phyloP scores from a whole-genome alignment of 331 rosid genomes.

The Acacia concinna region DNA sequence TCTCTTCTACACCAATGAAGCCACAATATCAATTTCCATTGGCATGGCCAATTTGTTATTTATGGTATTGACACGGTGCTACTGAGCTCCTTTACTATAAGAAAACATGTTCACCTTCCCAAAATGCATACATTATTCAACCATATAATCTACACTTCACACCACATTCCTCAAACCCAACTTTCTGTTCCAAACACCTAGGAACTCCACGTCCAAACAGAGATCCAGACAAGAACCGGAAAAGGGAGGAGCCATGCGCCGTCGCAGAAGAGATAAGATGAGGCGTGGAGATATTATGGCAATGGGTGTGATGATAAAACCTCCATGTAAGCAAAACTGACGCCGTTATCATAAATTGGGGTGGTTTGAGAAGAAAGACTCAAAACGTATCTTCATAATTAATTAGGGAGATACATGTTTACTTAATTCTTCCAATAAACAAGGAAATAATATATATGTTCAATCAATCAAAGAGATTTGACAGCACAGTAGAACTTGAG shows the following conservation, averaged over 20 bases:
- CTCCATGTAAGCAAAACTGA: too few species aligned
- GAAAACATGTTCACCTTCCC: too few species aligned
- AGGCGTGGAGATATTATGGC: too few species aligned
- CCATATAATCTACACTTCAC: constrained; percentile 38
- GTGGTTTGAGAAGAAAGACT: neutral
- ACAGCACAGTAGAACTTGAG: neutral
- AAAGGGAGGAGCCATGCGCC: too few species aligned
- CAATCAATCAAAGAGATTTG: neutral
- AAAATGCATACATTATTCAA: constrained; percentile 11
- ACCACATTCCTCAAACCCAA: constrained; percentile 33
- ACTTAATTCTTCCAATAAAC: neutral
- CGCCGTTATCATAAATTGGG: neutral
- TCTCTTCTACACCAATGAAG: too few species aligned
- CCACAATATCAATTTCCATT: too few species aligned
- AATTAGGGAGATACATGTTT: neutral
- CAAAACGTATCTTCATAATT: neutral
- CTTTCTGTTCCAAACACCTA: constrained; percentile 36
- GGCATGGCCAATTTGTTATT: too few species aligned
- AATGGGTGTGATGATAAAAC: too few species aligned
- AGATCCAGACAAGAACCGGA: constrained; percentile 37
- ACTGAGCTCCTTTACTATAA: too few species aligned
- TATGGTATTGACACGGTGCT: too few species aligned
- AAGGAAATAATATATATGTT: neutral
- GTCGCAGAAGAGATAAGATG: too few species aligned
- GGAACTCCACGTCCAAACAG: constrained; percentile 53